Evolutionary conservation across 2,329 filamentous ascomycete species (phyloP), one percentile per base, ranked within the genome.

Genomic region (Diaporthe eres): DNA sequence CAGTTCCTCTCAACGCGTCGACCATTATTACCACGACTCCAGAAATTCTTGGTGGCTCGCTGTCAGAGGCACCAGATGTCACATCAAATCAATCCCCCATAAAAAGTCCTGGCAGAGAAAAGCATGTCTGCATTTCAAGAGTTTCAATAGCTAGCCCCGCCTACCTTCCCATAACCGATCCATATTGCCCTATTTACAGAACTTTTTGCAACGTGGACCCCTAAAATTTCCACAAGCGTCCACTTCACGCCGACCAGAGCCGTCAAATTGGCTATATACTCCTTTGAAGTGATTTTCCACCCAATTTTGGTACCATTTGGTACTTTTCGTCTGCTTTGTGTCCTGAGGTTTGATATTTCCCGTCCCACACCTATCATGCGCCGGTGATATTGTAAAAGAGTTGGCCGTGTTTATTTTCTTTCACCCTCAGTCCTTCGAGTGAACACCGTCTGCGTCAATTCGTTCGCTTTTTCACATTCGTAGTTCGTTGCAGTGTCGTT

Each of bases 401-500:
- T 28, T 25, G 31, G 34, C 31, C 34, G 17, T 34, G 44, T 63
- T 47, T 51, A 34, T 51, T 73, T 65, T 55, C 22, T 65, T 34
- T 39, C 60, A 31, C 42, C n/a, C 10, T 25, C 17, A 19, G 22
- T 37, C n/a, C 17, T 28, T 55, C 13, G 25, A 31, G n/a, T 28
- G 37, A 31, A 47, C 15, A 28, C 19, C 12, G 12, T 63, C 28
- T 28, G 47, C 34, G 39, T 73, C n/a, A 53, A 42, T 65, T 53
- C 47, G n/a, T 55, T 70, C n/a, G 49, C 65, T 70, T 39, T 55
- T 70, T 70, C 49, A n/a, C 37, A 25, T 39, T 28, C 34, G 31
- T 72, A 25, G n/a, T 44, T 61, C 42, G 51, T 72, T 53, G 58
- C 37, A 44, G n/a, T 55, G 42, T 73, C 71, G 58, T 73, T 73